Base-by-base conservation (phyloP, 2,329 filamentous ascomycete genomes). In the Coniochaeta sp. region DNA sequence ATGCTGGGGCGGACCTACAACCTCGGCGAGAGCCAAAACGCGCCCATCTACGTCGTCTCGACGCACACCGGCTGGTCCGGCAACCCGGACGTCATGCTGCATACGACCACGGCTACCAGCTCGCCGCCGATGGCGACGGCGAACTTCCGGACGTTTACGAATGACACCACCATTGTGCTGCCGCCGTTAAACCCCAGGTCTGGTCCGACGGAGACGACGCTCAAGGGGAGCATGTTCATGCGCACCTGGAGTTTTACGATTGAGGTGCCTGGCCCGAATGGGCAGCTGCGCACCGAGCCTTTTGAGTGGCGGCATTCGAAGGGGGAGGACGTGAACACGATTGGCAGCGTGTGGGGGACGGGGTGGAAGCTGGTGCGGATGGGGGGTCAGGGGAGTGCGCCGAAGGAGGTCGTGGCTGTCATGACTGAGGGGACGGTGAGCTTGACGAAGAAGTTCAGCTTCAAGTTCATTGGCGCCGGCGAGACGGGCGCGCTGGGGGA, bases 361-460 rank as follows among this genome's bases (percentile, higher is more conserved):
- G 71, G 72, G 8, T 72, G 68, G 67, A 73, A 74, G 61, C 64
- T 76, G 6, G 62, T 73, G 28, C 62, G 71, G n/a, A 40, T 69
- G 50, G 58, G 61, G 18, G 55, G 55, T 31, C 52, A 58, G 18
- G 57, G 16, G 51, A 57, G 64, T 14, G 70, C 69, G 35, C 67
- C 68, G 3, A 62, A 62, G 33, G 73, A 76, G 61, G 64, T 75
- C 14, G 72, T 76, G 13, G 73, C 72, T 1, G 65, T 66, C 4
- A 73, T 65, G 61, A 60, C 65, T 31, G 60, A 49, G 46, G 35
- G 56, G 3, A 52, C 53, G 12, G 61, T 65, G 57, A 67, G 64
- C 55, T 53, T 65, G 32, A 63, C 61, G 14, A 69, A 71, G 60
- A 55, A 57, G n/a, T 55, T 66, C 28, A 63, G 63, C 52, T 75